Evolutionary conservation across 352 stramenopile genomes (phyloP).

Genomic region (Plasmopara muralis): DNA sequence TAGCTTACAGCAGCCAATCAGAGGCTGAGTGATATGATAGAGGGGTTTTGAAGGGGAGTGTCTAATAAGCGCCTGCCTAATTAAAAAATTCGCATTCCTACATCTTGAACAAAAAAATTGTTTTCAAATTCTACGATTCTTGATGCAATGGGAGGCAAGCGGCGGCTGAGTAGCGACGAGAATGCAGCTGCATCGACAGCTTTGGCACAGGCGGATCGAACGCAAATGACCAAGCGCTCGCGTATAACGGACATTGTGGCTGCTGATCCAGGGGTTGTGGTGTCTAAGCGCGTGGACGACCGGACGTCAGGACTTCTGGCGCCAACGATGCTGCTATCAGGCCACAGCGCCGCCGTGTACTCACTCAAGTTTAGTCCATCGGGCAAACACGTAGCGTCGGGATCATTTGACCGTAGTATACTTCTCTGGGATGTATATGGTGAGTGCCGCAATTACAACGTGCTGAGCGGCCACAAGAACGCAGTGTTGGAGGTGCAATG

Average conservation of each 20-base stretch:
- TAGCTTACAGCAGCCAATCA: too few relatives aligned
- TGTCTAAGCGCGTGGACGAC: slow-evolving; percentile 39
- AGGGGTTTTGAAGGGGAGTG: too few relatives aligned
- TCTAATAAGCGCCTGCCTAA: too few relatives aligned
- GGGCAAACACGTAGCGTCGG: slow-evolving; percentile 61
- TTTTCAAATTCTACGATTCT: too few relatives aligned
- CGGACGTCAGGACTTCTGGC: slow-evolving; percentile 60
- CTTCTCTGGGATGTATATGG: slow-evolving; percentile 88
- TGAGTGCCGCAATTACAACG: slow-evolving; percentile 90
- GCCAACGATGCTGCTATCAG: slow-evolving; percentile 75
- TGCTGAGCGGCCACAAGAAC: slow-evolving; percentile 94
- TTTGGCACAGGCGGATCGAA: slow-evolving; percentile 21
- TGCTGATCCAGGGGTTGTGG: slow-evolving; percentile 55
- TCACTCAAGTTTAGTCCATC: slow-evolving; percentile 76
- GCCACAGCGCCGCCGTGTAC: slow-evolving; percentile 66
- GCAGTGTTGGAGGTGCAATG: slow-evolving; percentile 91
- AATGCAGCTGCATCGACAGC: slow-evolving; percentile 15
- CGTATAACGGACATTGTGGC: slow-evolving; percentile 68
- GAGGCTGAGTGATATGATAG: too few relatives aligned
- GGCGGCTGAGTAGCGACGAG: slow-evolving; percentile 18
- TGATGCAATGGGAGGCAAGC: slow-evolving; percentile 22
- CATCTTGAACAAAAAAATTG: too few relatives aligned
- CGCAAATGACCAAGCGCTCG: slow-evolving; percentile 57
- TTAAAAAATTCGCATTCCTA: too few relatives aligned
- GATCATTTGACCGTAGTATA: slow-evolving; percentile 69